Base-by-base conservation (phyloP, 352 stramenopile genomes). In the Phytophthora ohioensis region DNA sequence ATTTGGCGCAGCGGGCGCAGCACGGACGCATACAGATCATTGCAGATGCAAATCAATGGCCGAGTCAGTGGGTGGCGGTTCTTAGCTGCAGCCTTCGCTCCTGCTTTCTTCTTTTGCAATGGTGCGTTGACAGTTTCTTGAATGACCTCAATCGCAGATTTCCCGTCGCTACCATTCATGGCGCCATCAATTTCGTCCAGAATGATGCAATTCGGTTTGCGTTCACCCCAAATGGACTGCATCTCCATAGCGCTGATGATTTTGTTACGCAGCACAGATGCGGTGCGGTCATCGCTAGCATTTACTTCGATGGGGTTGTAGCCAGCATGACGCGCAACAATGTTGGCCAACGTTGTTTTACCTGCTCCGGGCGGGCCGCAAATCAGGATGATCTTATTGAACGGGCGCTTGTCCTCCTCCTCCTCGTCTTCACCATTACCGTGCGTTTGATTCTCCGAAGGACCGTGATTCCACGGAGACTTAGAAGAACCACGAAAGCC, bases 1-100 rank as follows among this genome's bases (percentile, higher is more conserved):
- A 97, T 86, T 30, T 98, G 94, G 32, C 98, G 91, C 46, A 99
- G 83, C n/a, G 96, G 91, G 9, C 97, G 87, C 39, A 99, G 76
- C 34, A 97, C 91, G 1, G 97, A 97, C 11, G 96, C 96, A 76
- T 98, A 99, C 69, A 98, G 91, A 73, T 99, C 95, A 76, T 99
- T 99, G 80, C 97, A 99, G 78, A 99, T 99, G 71, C 98, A 98
- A 65, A 99, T 99, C 15, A 99, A 82, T 7, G 97, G 97, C 1
- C 97, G 88, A 53, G 79, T 98, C 41, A 98, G 73, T 5, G 94
- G 85, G 41, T 98, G 90, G 27, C 78, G 72, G 49, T 79, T 83
- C 42, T 70, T 80, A 13, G 48, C 52, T 11, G 49, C 32, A 27
- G 64, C 59, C 34, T 76, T 73, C 17, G 58, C 65, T 54, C 86